Base-by-base conservation (phyloP, 805 yeast genomes). In the Ogataea wickerhamii region DNA sequence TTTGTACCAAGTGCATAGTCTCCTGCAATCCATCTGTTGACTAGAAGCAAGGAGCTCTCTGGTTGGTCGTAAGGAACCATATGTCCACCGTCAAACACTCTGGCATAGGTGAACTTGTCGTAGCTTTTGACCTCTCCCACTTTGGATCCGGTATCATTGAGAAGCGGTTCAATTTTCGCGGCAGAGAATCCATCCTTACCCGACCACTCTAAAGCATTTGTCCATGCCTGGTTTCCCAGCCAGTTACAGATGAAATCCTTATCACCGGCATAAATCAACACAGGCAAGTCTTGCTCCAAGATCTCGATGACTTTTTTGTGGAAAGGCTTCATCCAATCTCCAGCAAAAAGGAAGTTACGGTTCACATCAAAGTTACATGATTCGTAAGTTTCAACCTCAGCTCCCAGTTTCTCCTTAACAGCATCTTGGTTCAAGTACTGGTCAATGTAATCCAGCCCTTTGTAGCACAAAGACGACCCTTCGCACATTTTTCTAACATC, bases 51-150 rank as follows among this genome's bases (percentile, higher is more conserved):
- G 2, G 93, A 68, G 48, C 73, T 73, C 50, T 73, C 81, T 6
- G 95, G 95, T 66, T 86, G 91, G 62, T 87, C 91, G 52, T 71
- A 82, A 21, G 95, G 95, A 48, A 87, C 95, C 95, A 87, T 84
- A 62, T 87, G 96, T 8, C 96, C 96, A 26, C 91, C 95, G 46
- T 78, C 84, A 48, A 61, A 82, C 28, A 87, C 72, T 58, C 95
- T 74, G 54, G 87, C 70, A 64, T 83, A 87, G 3, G 94, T 80
- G 55, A 87, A 80, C 29, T 79, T 73, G 18, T 74, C 78, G 52
- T 65, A 74, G 58, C 77, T 82, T 68, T 87, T 87, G 20, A 80
- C 82, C 53, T 82, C 78, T 43, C 98, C 98, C 18, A 78, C 74
- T 23, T 60, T 53, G 34, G 66, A 61, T 20, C 60, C 62, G 20